Evolutionary conservation across 441 rosid species (phyloP).

Genomic region (Aleurites moluccanus): DNA sequence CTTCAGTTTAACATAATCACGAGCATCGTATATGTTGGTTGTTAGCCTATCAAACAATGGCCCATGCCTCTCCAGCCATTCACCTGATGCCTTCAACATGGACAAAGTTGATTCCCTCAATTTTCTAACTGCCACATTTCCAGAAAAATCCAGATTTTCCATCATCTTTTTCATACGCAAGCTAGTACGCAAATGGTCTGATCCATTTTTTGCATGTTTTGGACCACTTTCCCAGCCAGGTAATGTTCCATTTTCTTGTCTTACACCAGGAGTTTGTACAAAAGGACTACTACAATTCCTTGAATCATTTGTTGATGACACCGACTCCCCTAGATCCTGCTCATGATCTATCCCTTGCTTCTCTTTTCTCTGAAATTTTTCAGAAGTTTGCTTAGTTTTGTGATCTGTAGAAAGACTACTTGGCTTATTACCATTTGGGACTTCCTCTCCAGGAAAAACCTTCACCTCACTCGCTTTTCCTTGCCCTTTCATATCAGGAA

Average conservation of each 20-base stretch:
- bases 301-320: conserved; percentile 31
- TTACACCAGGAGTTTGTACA: conserved; percentile 27
- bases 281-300: conserved; percentile 36
- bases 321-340: conserved; percentile 31
- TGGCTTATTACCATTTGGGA: conserved; percentile 43
- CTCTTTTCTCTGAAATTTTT: conserved; percentile 31
- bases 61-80: conserved; percentile 63
- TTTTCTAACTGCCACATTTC: conserved; percentile 46
- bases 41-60: conserved; percentile 44
- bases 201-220: conserved; percentile 35
- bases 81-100: conserved; percentile 42
- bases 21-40: conserved; percentile 40
- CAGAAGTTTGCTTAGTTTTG: conserved; percentile 32
- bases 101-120: conserved; percentile 41
- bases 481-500: conserved; percentile 38
- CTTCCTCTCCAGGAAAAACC: conserved; percentile 44
- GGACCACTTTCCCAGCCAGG: conserved; percentile 34
- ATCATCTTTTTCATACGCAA: conserved; percentile 45
- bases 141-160: conserved; percentile 46
- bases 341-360: conserved; percentile 38
- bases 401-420: conserved; percentile 28
- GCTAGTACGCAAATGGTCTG: conserved; percentile 42
- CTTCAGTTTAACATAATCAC: conserved; percentile 53
- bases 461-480: conserved; percentile 48
- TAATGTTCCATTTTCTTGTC: conserved; percentile 39